Percentiles rank a stretch among this genome's conserved stretches.
Conservation (phyloP, 2,329 filamentous ascomycete genomes). For the Aureobasidium pullulans region DNA sequence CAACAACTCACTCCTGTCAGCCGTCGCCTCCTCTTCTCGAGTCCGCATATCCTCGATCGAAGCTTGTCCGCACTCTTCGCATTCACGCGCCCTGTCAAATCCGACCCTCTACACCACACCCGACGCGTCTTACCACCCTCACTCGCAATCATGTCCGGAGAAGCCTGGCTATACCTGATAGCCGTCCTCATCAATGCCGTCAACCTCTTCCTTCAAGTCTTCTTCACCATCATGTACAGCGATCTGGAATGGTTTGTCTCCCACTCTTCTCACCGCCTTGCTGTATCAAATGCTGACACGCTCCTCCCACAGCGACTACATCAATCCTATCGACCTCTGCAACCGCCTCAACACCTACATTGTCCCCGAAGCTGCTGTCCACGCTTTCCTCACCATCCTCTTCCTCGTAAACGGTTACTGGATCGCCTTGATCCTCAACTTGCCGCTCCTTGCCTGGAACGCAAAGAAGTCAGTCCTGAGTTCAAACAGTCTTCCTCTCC, state of each 20-base stretch:
- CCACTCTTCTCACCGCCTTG: neutral
- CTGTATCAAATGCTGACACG: neutral
- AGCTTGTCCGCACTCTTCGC: neutral
- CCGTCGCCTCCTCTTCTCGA: neutral
- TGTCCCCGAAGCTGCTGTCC: conserved; percentile 94
- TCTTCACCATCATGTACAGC: conserved; percentile 99
- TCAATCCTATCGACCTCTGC: conserved; percentile 99
- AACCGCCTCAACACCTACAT: conserved; percentile 99
- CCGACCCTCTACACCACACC: neutral
- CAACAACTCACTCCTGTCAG: neutral
- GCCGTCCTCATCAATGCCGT: conserved; percentile 99
- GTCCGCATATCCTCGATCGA: neutral
- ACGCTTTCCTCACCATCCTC: conserved; percentile 88
- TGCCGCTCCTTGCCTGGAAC: conserved; percentile 89
- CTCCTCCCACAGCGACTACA: conserved; percentile 69
- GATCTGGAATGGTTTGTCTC: conserved; percentile 81
- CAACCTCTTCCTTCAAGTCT: conserved; percentile 98
- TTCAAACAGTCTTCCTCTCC: neutral
- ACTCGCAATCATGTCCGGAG: conserved; percentile 29
- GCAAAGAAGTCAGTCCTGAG: conserved; percentile 75
- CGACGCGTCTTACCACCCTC: neutral
- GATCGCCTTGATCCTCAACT: conserved; percentile 83
- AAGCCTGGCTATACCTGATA: conserved; percentile 74
- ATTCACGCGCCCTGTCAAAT: neutral
- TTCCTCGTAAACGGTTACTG: conserved; percentile 99